phyloP scores from a whole-genome alignment of 352 stramenopile species.

The Thraustotheca clavata region DNA sequence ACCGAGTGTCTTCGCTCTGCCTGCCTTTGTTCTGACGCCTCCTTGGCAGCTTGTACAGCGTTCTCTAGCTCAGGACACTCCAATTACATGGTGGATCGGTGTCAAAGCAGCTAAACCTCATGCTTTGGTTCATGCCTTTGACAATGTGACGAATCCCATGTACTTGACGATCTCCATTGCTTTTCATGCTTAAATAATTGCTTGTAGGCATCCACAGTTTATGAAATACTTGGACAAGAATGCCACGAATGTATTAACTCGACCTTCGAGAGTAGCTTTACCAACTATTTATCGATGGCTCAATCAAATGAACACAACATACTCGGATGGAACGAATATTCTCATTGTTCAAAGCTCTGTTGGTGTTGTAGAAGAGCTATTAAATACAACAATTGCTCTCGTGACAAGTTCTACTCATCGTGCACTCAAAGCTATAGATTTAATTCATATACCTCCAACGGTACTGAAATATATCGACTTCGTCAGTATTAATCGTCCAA shows the following conservation, averaged over 20 bases:
- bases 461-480: neutral
- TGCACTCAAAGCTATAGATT: neutral
- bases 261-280: neutral
- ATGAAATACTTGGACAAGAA: neutral
- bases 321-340: slow-evolving; percentile 4
- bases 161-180: neutral
- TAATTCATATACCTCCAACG: neutral
- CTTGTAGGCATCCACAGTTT: neutral
- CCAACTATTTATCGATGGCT: neutral
- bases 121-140: neutral
- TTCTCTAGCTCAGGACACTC: neutral
- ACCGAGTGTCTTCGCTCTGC: too few relatives aligned
- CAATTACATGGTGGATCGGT: slow-evolving; percentile 5
- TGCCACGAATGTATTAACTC: neutral
- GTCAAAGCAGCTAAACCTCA: neutral
- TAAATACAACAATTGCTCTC: neutral
- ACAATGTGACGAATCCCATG: neutral
- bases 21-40: neutral
- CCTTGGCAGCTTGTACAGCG: neutral
- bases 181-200: neutral
- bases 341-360: slow-evolving; percentile 1
- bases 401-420: neutral
- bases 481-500: neutral
- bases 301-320: neutral
- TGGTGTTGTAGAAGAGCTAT: neutral